Percentiles rank a stretch among this genome's conserved stretches.
Evolutionary conservation across 805 yeast genomes (phyloP).

Genomic region (Candida palmyrensis): DNA sequence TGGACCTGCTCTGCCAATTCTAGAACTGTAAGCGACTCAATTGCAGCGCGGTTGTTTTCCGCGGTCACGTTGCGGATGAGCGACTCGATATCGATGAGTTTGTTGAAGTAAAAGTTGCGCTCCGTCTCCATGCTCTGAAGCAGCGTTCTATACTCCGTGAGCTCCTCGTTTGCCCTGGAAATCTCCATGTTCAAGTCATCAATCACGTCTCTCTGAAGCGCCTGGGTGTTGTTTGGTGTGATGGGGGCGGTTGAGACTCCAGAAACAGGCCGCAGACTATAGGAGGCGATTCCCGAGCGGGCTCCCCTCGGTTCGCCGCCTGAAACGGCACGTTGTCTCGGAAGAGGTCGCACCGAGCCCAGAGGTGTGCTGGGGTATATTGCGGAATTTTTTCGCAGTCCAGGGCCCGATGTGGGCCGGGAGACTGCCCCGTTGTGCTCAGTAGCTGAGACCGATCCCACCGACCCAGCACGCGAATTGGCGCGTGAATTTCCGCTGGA

Average conservation of each 20-base stretch:
- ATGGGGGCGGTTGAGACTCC: conserved; percentile 1
- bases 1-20: conserved; percentile 53
- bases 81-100: conserved; percentile 83
- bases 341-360: conserved; percentile 1
- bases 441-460: conserved; percentile 5
- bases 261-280: neutral
- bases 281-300: neutral
- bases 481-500: conserved; percentile 3
- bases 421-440: neutral
- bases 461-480: conserved; percentile 7
- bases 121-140: conserved; percentile 72
- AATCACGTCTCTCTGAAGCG: conserved; percentile 32
- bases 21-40: conserved; percentile 17
- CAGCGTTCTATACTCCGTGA: conserved; percentile 52
- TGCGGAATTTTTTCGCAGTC: neutral
- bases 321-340: conserved; percentile 1
- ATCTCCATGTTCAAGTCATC: too few species aligned
- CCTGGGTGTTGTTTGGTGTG: conserved; percentile 15
- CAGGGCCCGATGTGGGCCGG: conserved; percentile 7
- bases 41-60: conserved; percentile 10
- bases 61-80: conserved; percentile 52
- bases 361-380: neutral
- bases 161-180: conserved; percentile 48
- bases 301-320: too few species aligned
- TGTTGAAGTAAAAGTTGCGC: conserved; percentile 85